These are phyloP conservation scores for Podospora conica DNA, from an alignment of 495 filamentous ascomycete genomes.

Conservation along the genomic window DNA sequence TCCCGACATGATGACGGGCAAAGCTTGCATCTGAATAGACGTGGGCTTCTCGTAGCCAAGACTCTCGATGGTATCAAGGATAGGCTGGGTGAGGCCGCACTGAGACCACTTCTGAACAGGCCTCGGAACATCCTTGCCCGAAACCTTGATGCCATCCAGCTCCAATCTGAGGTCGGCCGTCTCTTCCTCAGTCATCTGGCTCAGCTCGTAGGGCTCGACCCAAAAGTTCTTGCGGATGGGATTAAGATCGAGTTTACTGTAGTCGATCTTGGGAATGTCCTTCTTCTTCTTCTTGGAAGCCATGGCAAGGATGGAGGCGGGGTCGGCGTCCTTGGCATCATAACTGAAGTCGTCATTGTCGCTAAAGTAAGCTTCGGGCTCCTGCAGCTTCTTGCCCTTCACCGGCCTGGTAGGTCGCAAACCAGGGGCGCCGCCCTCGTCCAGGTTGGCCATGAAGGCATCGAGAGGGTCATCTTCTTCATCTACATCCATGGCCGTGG, in stretches of 20 bases:
- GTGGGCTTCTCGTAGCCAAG: conserved; percentile 87
- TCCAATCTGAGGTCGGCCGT: conserved; percentile 74
- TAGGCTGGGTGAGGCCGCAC: conserved; percentile 79
- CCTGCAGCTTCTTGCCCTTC: conserved; percentile 43
- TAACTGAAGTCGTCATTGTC: conserved; percentile 76
- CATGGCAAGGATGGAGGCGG: conserved; percentile 75
- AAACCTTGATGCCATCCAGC: conserved; percentile 90
- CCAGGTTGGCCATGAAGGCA: conserved; percentile 86
- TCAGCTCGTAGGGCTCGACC: conserved; percentile 77
- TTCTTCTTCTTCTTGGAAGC: conserved; percentile 94
- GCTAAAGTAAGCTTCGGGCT: conserved; percentile 78
- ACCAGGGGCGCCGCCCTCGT: conserved; percentile 18
- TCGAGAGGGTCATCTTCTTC: conserved; percentile 90
- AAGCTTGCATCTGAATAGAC: conserved; percentile 89
- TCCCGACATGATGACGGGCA: conserved; percentile 93
- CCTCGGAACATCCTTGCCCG: conserved; percentile 77
- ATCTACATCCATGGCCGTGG: conserved; percentile 47
- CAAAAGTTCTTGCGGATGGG: conserved; percentile 92
- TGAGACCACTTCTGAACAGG: conserved; percentile 96
- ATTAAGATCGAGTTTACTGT: conserved; percentile 76
- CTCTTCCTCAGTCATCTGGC: conserved; percentile 81
- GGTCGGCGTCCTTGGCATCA: conserved; percentile 66
- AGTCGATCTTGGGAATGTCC: conserved; percentile 81
- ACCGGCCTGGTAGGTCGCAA: conserved; percentile 39
- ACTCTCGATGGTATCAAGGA: conserved; percentile 76